Base-by-base conservation (phyloP, 2,329 filamentous ascomycete genomes). In the Colletotrichum shisoi region DNA sequence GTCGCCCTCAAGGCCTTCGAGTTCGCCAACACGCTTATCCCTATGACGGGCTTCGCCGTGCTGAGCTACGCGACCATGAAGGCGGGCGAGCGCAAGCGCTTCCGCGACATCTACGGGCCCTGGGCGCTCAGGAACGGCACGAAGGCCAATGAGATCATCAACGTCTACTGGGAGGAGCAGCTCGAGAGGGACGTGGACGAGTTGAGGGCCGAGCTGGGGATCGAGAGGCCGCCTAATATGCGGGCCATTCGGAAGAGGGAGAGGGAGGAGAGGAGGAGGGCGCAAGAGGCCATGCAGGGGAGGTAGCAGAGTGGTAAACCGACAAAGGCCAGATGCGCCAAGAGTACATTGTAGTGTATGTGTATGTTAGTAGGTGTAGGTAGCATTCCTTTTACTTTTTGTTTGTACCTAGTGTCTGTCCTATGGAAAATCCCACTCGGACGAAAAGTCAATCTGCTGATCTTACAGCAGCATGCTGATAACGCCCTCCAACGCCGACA, bases 1-100 rank as follows among this genome's bases (percentile, higher is more conserved):
- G 86, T 99, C 13, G 95, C 94, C n/a, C 85, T 99, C 72, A 99
- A 99, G 80, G 93, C 94, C 0, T 97, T 99, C 72, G 95, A 99
- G 81, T 99, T 97, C 77, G 89, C 93, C 31, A 99, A 98, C 76
- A 98, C 94, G 1, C 80, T 96, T 40, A 81, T 99, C 62, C 95
- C 95, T 0, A 99, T 99, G 95, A 96, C 95, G 9, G 95, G 92
- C 0, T 78, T 99, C 70, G 93, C 91, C 74, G 83, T 96, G 59
- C 87, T 94, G 66, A 93, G 94, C 1, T 92, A 96, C 31, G 91
- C 93, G 52, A 95, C 94, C 9, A 84, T 96, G 73, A 96, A 96
- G 79, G 79, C 90, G 19, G 88, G 90, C 5, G 94, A 97, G 80
- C 87, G 94, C 74, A 81, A 84, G 67, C 82, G 89, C 63, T 95